Evolutionary conservation across 441 rosid genomes (phyloP).

Genomic region (Arabidopsis lyrata): DNA sequence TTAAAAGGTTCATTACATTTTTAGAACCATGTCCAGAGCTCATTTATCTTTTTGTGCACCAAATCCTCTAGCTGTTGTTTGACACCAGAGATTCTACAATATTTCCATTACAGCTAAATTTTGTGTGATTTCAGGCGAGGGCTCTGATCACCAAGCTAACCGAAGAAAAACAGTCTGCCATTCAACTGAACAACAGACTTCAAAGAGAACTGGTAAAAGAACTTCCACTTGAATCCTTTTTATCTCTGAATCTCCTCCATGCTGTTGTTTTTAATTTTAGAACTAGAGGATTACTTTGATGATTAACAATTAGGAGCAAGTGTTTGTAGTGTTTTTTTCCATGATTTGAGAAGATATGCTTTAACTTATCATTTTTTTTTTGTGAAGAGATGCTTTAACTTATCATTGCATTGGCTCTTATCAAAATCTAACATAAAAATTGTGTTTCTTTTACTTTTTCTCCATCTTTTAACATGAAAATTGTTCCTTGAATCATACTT

Average conservation of each 20-base stretch:
- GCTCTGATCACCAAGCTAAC: conserved; percentile 69
- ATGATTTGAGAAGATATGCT: background rate
- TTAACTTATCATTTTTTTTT: background rate
- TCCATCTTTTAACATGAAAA: background rate
- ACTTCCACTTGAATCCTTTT: conserved; percentile 13
- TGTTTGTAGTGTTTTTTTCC: background rate
- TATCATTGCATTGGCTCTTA: background rate
- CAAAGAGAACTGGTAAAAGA: conserved; percentile 75
- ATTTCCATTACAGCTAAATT: conserved; percentile 3
- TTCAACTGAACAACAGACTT: conserved; percentile 68
- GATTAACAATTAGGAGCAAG: background rate
- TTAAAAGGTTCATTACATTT: conserved; percentile 24
- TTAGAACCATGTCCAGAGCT: conserved; percentile 8
- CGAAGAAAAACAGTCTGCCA: conserved; percentile 65
- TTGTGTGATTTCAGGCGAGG: conserved; percentile 58
- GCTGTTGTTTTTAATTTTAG: conserved; percentile 2
- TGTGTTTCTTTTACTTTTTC: background rate
- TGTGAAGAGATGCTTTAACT: background rate
- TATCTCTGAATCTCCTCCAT: background rate
- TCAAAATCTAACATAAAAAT: background rate
- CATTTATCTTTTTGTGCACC: background rate
- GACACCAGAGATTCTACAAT: background rate
- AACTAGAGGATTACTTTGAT: conserved; percentile 3
- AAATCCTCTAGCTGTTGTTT: background rate
- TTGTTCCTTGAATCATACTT: conserved; percentile 1